Evolutionary conservation across 2,329 filamentous ascomycete species (phyloP), one percentile per base, ranked within the genome.

Genomic region (Drechslerella dactyloides): DNA sequence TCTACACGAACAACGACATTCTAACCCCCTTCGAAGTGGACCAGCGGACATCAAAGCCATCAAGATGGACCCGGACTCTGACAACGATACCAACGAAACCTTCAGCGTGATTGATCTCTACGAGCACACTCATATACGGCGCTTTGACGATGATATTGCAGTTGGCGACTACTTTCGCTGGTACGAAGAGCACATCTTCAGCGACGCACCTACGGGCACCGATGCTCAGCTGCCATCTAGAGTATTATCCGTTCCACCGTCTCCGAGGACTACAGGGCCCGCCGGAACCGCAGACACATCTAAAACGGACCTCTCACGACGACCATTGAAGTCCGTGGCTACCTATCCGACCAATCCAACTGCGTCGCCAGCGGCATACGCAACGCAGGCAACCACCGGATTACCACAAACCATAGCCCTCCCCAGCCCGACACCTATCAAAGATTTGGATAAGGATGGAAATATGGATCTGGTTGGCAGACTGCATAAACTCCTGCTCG

Each of bases 81-180:
- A 70, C 30, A 10, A 10, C 27, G 56, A 72, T 17, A 55, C 64
- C 15, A 21, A 53, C n/a, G 65, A 63, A 8, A 30, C 60, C 7
- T 60, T 50, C 55, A 65, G 46, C 19, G 48, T 72, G 8, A 72
- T 72, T n/a, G 60, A 61, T 13, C 56, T 72, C 2, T 72, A 72
- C 24, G 42, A 64, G 10, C 40, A 64, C 30, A 51, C 27, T 50
- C n/a, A 21, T 33, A 11, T 10, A 11, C n/a, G 11, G 17, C 1
- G 19, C n/a, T 57, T 44, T 33, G 33, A 66, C 23, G 35, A 59
- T 4, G 53, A 64, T 33, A 60, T 55, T 23, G 55, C 40, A 2
- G 44, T 52, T 13, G n/a, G 50, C 24, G 55, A 72, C 23, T 72
- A 72, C 21, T 72, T 72, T 33, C 48, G 42, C 3, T 72, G 68